These are phyloP conservation scores for Bimuria novae-zelandiae DNA, from an alignment of 2,329 filamentous ascomycete genomes.

Conservation along the genomic window DNA sequence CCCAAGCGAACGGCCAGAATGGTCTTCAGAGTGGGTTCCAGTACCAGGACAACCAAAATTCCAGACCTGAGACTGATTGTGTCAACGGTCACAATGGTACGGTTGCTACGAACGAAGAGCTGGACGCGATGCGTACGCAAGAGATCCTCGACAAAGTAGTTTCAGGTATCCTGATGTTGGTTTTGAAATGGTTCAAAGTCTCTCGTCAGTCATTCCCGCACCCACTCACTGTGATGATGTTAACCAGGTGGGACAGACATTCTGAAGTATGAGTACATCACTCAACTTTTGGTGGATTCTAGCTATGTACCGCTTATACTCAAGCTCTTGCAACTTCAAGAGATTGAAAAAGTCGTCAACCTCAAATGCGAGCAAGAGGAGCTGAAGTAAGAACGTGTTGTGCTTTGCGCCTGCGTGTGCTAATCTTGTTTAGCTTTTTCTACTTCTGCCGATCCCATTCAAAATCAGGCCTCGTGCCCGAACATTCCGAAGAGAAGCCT, in stretches of 20 bases:
- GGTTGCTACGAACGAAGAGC: slow-evolving; percentile 63
- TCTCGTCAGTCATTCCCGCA: slow-evolving; percentile 65
- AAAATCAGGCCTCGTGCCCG: slow-evolving; percentile 56
- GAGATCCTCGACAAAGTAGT: slow-evolving; percentile 92
- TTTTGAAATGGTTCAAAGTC: slow-evolving; percentile 95
- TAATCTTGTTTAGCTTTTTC: slow-evolving; percentile 70
- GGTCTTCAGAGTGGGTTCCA: slow-evolving; percentile 54
- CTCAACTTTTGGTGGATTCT: slow-evolving; percentile 88
- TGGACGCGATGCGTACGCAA: slow-evolving; percentile 78
- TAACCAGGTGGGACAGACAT: no score
- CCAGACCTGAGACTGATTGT: slow-evolving; percentile 40
- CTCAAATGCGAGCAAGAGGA: slow-evolving; percentile 82
- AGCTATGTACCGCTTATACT: slow-evolving; percentile 92
- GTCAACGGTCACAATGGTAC: slow-evolving; percentile 34
- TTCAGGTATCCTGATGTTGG: slow-evolving; percentile 82
- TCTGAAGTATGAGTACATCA: slow-evolving; percentile 93
- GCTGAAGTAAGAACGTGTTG: slow-evolving; percentile 63
- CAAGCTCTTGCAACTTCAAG: slow-evolving; percentile 92
- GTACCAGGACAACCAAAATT: slow-evolving; percentile 49
- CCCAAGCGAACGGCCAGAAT: slow-evolving; percentile 58
- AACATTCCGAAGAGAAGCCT: slow-evolving; percentile 25
- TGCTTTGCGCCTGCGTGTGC: slow-evolving; percentile 19
- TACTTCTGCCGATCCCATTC: slow-evolving; percentile 80
- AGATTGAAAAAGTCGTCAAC: slow-evolving; percentile 87
- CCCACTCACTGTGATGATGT: no score